These are phyloP conservation scores for Areca catechu DNA, from an alignment of 176 grass and related monocot genomes.

Conservation along the genomic window DNA sequence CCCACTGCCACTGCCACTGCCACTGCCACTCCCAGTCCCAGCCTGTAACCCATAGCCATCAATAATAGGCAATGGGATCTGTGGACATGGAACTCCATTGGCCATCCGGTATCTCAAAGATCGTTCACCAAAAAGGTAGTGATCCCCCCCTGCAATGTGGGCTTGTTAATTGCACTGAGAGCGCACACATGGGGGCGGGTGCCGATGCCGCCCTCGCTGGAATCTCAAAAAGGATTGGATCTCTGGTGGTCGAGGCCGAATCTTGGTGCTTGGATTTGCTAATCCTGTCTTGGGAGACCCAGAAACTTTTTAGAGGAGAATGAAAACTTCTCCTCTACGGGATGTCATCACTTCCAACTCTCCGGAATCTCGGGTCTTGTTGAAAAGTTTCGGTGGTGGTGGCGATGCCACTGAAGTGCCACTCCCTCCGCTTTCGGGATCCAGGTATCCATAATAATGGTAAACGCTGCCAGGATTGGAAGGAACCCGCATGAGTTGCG, in stretches of 20 bases:
- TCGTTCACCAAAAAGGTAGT: neutral
- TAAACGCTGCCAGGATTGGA: too few species aligned
- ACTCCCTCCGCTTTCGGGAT: too few species aligned
- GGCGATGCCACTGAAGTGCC: too few species aligned
- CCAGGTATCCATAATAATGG: too few species aligned
- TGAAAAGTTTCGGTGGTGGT: too few species aligned
- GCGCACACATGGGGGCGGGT: neutral
- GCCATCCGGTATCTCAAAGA: neutral
- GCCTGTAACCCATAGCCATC: slow-evolving; percentile 11
- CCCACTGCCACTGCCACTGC: neutral
- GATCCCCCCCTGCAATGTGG: neutral
- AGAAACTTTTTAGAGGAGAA: too few species aligned
- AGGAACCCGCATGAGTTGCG: too few species aligned
- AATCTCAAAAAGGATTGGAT: slow-evolving; percentile 4
- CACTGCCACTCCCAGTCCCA: neutral
- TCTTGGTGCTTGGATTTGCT: neutral
- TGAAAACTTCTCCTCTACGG: too few species aligned
- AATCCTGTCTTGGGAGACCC: too few species aligned
- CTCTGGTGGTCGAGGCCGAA: neutral
- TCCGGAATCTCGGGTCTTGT: too few species aligned
- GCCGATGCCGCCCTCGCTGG: neutral
- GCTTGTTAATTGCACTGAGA: neutral
- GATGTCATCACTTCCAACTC: too few species aligned
- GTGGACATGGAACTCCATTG: neutral
- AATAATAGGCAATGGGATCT: neutral